A percentile compares a stretch with the other conserved stretches of the same genome.
Evolutionary conservation across 768 basidiomycete genomes (phyloP).

Genomic region (Floccularia luteovirens): DNA sequence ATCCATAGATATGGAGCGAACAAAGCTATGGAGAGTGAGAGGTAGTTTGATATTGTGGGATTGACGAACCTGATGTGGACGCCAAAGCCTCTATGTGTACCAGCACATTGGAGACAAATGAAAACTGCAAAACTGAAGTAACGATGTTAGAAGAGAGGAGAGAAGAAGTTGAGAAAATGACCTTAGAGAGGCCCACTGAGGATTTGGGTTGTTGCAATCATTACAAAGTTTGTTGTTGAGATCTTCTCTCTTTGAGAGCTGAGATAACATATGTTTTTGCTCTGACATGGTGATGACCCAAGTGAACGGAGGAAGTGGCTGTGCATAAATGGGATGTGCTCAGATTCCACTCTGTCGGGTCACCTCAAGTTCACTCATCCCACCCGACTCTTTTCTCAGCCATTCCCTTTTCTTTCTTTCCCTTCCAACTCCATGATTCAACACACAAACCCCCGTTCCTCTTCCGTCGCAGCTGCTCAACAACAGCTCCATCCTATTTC

Average conservation of each 20-base stretch:
- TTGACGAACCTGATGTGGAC: constrained; percentile 74
- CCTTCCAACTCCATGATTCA: constrained; percentile 52
- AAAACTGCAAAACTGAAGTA: constrained; percentile 70
- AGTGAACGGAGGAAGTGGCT: constrained; percentile 8
- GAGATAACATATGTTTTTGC: constrained; percentile 69
- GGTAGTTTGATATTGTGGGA: constrained; percentile 7
- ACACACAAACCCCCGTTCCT: constrained; percentile 42
- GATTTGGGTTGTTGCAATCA: constrained; percentile 86
- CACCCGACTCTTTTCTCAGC: neutral
- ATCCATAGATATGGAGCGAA: constrained; percentile 94
- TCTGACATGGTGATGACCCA: constrained; percentile 34
- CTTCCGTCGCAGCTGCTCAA: constrained; percentile 17
- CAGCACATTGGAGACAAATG: constrained; percentile 86
- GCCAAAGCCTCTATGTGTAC: constrained; percentile 83
- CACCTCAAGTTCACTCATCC: constrained; percentile 4
- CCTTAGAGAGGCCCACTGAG: constrained; percentile 91
- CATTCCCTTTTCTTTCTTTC: too few relatives aligned
- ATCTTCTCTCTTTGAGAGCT: constrained; percentile 66
- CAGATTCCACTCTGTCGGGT: constrained; percentile 34
- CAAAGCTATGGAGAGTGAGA: constrained; percentile 50
- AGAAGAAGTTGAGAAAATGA: constrained; percentile 16
- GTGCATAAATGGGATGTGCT: constrained; percentile 7
- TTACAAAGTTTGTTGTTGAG: constrained; percentile 71
- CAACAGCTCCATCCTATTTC: constrained; percentile 21
- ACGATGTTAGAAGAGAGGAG: constrained; percentile 5